Percentiles rank a stretch among this genome's conserved stretches.
These are phyloP conservation scores for Colletotrichum australisinense DNA, from an alignment of 2,329 filamentous ascomycete genomes.

Conservation along the genomic window DNA sequence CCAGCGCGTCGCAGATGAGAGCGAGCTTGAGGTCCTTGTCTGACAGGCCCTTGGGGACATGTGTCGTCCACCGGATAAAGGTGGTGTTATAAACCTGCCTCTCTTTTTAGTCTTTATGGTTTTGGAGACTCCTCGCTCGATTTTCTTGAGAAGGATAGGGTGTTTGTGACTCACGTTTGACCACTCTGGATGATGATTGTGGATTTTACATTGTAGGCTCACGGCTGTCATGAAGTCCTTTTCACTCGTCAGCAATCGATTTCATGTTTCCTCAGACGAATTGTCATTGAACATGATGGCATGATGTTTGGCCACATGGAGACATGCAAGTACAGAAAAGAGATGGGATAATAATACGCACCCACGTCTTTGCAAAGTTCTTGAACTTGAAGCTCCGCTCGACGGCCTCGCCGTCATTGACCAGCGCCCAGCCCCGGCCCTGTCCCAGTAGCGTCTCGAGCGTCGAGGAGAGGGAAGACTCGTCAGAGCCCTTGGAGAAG, in stretches of 20 bases:
- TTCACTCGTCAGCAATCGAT: not conserved
- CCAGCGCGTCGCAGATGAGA: conserved; percentile 69
- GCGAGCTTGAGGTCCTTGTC: conserved; percentile 73
- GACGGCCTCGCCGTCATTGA: conserved; percentile 62
- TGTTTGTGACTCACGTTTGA: conserved; percentile 66
- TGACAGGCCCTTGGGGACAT: conserved; percentile 74
- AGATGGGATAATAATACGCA: conserved; percentile 46
- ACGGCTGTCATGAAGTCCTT: conserved; percentile 82
- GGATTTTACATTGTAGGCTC: conserved; percentile 73
- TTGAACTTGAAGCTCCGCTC: conserved; percentile 73
- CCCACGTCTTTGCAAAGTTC: conserved; percentile 75
- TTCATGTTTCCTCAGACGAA: not conserved
- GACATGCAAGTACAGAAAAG: not conserved
- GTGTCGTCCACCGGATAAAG: conserved; percentile 80
- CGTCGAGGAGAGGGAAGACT: conserved; percentile 46
- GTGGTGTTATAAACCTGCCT: conserved; percentile 75
- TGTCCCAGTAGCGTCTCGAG: conserved; percentile 49
- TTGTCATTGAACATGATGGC: too few species aligned
- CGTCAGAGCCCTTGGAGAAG: conserved; percentile 61
- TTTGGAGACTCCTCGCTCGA: not conserved
- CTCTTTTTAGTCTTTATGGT: not conserved
- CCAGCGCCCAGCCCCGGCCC: conserved; percentile 61
- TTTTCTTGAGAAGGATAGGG: not conserved
- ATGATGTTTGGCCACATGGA: not conserved
- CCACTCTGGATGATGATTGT: conserved; percentile 82